Conservation (phyloP, 495 filamentous ascomycete species). For the Penicillium ucsense region DNA sequence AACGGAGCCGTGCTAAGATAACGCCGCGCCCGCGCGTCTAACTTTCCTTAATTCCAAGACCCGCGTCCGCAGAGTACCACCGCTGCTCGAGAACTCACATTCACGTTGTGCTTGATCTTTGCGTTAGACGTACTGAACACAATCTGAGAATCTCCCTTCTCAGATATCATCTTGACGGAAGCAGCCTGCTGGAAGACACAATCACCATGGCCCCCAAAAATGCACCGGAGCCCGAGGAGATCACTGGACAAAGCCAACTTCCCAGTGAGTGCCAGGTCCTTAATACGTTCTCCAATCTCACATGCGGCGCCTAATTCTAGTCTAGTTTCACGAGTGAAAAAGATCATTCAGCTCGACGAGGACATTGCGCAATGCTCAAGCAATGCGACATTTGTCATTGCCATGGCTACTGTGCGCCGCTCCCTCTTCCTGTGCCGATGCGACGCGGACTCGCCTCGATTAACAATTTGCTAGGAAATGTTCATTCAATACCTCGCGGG, state of each 20-base stretch:
- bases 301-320: slow-evolving; percentile 3
- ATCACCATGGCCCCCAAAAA: slow-evolving; percentile 79
- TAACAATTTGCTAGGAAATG: slow-evolving; percentile 55
- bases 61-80: not conserved
- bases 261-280: slow-evolving; percentile 54
- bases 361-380: slow-evolving; percentile 79
- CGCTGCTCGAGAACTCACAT: too few species aligned
- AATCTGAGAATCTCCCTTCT: too few species aligned
- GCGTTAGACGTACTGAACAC: too few species aligned
- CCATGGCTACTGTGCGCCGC: slow-evolving; percentile 65
- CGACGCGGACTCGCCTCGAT: slow-evolving; percentile 5
- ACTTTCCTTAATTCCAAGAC: slow-evolving; percentile 8
- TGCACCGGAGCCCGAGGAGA: slow-evolving; percentile 66
- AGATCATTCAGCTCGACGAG: slow-evolving; percentile 80
- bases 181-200: not conserved
- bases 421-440: not conserved
- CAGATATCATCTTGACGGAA: not conserved
- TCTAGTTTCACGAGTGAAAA: slow-evolving; percentile 82
- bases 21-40: slow-evolving; percentile 20
- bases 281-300: too few species aligned
- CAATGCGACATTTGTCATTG: slow-evolving; percentile 90
- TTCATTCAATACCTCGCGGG: slow-evolving; percentile 88
- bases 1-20: slow-evolving; percentile 23
- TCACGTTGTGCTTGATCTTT: too few species aligned
- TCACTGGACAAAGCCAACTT: slow-evolving; percentile 73